Conservation (phyloP, 2,329 filamentous ascomycete species). For the Stagonosporopsis rhizophila region DNA sequence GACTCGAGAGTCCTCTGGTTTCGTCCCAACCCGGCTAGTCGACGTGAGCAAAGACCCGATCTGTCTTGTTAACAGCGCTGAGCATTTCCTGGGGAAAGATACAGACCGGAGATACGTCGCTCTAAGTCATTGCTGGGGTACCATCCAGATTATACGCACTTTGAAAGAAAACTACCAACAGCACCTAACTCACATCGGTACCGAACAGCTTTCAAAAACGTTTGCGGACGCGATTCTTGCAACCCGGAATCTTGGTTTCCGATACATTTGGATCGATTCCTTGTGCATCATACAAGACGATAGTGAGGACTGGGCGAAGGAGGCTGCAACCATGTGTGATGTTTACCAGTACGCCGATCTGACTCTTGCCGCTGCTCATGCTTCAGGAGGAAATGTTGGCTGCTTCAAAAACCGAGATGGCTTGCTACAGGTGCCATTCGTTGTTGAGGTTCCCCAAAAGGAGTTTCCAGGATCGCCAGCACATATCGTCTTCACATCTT, state of each 20-base stretch:
- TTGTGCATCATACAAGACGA: constrained; percentile 36
- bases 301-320: constrained; percentile 31
- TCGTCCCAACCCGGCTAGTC: neutral
- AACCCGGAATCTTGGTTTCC: constrained; percentile 2
- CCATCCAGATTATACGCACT: constrained; percentile 26
- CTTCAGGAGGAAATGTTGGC: constrained; percentile 26
- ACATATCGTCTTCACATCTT: neutral
- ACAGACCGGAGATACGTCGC: constrained; percentile 23
- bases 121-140: constrained; percentile 37
- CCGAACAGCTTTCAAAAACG: neutral
- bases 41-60: neutral
- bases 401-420: constrained; percentile 33
- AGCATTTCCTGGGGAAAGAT: neutral
- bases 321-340: constrained; percentile 35
- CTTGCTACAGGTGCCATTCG: constrained; percentile 26
- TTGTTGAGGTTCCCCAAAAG: constrained; percentile 13
- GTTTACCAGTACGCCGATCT: constrained; percentile 32
- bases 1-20: neutral
- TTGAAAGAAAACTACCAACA: constrained; percentile 23
- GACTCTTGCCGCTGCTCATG: constrained; percentile 34
- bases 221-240: neutral
- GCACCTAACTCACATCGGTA: neutral
- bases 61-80: neutral
- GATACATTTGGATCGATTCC: constrained; percentile 31
- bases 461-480: constrained; percentile 7